phyloP scores from a whole-genome alignment of 108 stramenopile genomes.

The Epipyxis sp. region DNA sequence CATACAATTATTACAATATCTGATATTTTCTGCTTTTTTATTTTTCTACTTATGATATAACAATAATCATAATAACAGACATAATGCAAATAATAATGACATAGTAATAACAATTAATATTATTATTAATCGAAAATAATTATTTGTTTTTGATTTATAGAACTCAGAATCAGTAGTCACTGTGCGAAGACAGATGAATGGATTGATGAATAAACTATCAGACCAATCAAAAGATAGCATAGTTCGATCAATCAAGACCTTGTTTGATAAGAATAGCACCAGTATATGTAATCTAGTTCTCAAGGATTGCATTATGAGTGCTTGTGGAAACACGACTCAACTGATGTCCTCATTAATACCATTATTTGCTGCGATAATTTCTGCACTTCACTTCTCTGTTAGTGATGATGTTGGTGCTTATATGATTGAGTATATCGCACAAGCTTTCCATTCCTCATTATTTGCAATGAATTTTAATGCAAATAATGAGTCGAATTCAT shows the following conservation, averaged over 20 bases:
- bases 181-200: conserved; percentile 45
- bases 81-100: too few relatives aligned
- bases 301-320: conserved; percentile 39
- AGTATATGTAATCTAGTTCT: conserved; percentile 66
- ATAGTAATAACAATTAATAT: too few relatives aligned
- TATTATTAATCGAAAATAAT: too few relatives aligned
- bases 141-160: too few relatives aligned
- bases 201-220: conserved; percentile 77
- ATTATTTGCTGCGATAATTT: conserved; percentile 42
- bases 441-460: too few relatives aligned
- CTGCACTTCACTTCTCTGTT: conserved; percentile 45
- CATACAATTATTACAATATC: too few relatives aligned
- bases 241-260: conserved; percentile 59
- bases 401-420: conserved; percentile 71
- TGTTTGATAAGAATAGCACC: conserved; percentile 75
- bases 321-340: conserved; percentile 2
- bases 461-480: too few relatives aligned
- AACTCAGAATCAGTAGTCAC: too few relatives aligned
- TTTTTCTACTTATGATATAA: too few relatives aligned
- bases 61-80: too few relatives aligned
- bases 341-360: conserved; percentile 48
- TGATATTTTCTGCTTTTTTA: too few relatives aligned
- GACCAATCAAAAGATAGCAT: conserved; percentile 81
- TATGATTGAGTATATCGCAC: conserved; percentile 42
- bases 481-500: too few relatives aligned